Base-by-base conservation (phyloP, 805 yeast genomes). In the Pichia manshurica region DNA sequence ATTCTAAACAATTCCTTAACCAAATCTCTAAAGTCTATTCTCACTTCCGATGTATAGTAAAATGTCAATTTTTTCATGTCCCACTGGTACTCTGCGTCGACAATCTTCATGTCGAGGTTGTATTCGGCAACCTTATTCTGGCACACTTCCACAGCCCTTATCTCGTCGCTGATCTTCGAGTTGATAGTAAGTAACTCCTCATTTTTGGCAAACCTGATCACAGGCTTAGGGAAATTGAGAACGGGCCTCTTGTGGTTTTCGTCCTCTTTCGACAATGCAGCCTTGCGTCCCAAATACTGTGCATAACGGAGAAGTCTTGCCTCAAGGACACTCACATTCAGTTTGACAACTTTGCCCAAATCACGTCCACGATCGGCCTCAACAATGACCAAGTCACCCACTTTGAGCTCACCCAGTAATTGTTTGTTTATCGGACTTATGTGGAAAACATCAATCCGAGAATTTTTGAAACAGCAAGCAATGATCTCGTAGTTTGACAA, bases 51-150 rank as follows among this genome's bases (percentile, higher is more conserved):
- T 28, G 60, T 67, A 63, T 83, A 83, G 66, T 84, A 86, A 61
- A 86, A 84, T 13, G 88, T 86, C 59, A 86, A 75, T 67, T 86
- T 86, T 49, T 87, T 75, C 47, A 90, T 74, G 62, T 86, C 95
- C 81, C 87, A 86, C 65, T 86, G 95, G 65, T 84, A 86, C 66
- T 86, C 95, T 2, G 89, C 85, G 58, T 85, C 93, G 36, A 82
- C 73, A 45, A 86, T 75, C 47, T 66, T 70, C 90, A 86, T 78
- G 29, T 56, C 56, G 44, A 78, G 66, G 9, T 69, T 67, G 51
- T 70, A 71, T 23, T 76, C 76, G 50, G 75, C 71, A 35, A 81
- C 76, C 57, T 80, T 77, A 22, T 77, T 65, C 53, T 75, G 68
- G 63, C 91, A 82, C 40, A 82, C 72, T 36, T 74, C 68, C 49